phyloP scores from a whole-genome alignment of 306 rosid genomes.

The Oemleria cerasiformis region DNA sequence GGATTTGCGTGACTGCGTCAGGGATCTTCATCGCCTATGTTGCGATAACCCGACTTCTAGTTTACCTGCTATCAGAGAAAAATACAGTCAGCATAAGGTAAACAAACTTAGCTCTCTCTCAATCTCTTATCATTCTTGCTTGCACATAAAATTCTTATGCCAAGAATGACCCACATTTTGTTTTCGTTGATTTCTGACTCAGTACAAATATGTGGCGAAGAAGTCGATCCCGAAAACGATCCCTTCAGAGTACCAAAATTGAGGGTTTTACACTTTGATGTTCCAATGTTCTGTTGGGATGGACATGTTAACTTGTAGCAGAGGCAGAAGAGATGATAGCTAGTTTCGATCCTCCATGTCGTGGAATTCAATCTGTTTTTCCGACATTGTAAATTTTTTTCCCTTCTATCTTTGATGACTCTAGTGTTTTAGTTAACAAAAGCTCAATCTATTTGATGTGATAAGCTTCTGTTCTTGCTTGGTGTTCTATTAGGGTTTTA shows the following conservation, averaged over 20 bases:
- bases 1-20: conserved; percentile 37
- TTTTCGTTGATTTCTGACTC: conserved; percentile 23
- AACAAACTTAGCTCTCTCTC: background rate
- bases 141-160: background rate
- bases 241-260: conserved; percentile 63
- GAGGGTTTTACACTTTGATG: conserved; percentile 7
- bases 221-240: conserved; percentile 65
- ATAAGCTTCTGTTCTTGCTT: background rate
- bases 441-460: conserved; percentile 1
- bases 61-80: conserved; percentile 53
- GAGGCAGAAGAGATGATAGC: background rate
- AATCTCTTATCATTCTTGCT: background rate
- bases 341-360: conserved; percentile 13
- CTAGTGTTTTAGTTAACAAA: conserved; percentile 14
- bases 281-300: conserved; percentile 54
- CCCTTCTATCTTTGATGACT: conserved; percentile 20
- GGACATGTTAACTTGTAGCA: background rate
- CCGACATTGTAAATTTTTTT: conserved; percentile 30
- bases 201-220: conserved; percentile 91
- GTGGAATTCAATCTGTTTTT: conserved; percentile 15
- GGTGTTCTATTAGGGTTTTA: background rate
- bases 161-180: background rate
- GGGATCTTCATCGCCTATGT: conserved; percentile 51
- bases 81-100: conserved; percentile 66
- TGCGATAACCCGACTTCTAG: conserved; percentile 35